These are phyloP conservation scores for Papiliotrema laurentii DNA, from an alignment of 1,284 basidiomycete species.

Conservation along the genomic window DNA sequence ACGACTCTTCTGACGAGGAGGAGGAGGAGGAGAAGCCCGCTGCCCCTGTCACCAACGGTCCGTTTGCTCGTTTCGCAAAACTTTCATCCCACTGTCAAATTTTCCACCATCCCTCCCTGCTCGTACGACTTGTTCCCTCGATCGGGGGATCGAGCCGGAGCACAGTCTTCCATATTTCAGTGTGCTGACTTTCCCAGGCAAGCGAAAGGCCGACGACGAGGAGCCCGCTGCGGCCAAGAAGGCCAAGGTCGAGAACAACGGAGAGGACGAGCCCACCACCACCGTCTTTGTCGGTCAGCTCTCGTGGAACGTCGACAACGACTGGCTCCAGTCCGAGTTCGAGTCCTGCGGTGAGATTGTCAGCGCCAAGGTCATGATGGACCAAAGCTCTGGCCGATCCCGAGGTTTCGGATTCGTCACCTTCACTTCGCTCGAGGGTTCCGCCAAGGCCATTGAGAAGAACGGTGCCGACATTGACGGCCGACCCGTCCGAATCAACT, in stretches of 20 bases:
- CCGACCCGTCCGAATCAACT: constrained; percentile 80
- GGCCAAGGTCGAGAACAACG: constrained; percentile 56
- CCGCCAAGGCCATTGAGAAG: constrained; percentile 70
- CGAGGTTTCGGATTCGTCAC: constrained; percentile 95
- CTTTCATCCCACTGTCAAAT: not conserved
- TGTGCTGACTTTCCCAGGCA: constrained; percentile 50
- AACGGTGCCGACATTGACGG: constrained; percentile 87
- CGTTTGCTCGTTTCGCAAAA: constrained; percentile 40
- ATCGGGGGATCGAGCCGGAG: too few species aligned
- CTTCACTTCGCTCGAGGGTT: constrained; percentile 62
- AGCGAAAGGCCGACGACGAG: constrained; percentile 76
- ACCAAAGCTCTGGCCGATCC: constrained; percentile 80
- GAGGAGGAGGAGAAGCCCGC: constrained; percentile 55
- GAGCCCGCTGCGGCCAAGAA: constrained; percentile 68
- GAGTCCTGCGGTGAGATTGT: constrained; percentile 81
- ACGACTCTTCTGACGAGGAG: constrained; percentile 25
- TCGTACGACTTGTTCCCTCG: too few species aligned
- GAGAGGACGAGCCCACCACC: constrained; percentile 57
- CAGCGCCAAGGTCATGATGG: constrained; percentile 82
- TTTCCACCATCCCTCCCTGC: too few species aligned
- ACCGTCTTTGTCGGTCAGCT: constrained; percentile 89
- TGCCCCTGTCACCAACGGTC: constrained; percentile 52
- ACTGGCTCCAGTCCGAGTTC: constrained; percentile 91
- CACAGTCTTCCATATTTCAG: not conserved
- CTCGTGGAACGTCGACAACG: constrained; percentile 97